Percentiles rank a stretch among this genome's conserved stretches.
Conservation (phyloP, 257 asterid species). For the Mentha longifolia region DNA sequence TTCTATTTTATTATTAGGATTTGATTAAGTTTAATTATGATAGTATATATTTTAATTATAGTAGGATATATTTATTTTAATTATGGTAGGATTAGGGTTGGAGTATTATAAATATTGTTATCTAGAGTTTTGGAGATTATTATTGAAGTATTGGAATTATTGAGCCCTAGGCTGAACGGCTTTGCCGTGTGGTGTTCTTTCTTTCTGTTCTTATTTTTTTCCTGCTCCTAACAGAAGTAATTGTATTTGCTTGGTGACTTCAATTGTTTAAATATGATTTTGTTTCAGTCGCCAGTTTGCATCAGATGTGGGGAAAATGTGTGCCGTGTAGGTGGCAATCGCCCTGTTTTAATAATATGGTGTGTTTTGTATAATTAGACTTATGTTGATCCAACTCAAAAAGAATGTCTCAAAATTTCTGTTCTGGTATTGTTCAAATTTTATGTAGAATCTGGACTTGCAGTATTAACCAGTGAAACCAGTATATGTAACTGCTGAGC, state of each 20-base stretch:
- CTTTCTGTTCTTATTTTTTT: too few relatives aligned
- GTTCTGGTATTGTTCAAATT: not conserved
- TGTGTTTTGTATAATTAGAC: not conserved
- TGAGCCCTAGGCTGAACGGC: too few relatives aligned
- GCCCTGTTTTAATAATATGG: not conserved
- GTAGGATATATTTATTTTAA: too few relatives aligned
- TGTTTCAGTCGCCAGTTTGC: conserved; percentile 4
- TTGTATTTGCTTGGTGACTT: not conserved
- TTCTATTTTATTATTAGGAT: too few relatives aligned
- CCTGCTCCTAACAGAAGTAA: not conserved
- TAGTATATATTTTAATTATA: too few relatives aligned
- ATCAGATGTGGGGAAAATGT: conserved; percentile 2
- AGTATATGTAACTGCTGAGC: not conserved
- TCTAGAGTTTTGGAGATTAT: too few relatives aligned
- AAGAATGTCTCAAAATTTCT: conserved; percentile 2
- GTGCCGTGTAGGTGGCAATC: not conserved
- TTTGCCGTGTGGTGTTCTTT: too few relatives aligned
- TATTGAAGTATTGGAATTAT: too few relatives aligned
- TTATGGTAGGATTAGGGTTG: too few relatives aligned
- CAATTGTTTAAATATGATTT: conserved; percentile 5
- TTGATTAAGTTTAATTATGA: too few relatives aligned
- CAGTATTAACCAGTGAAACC: not conserved
- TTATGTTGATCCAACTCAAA: not conserved
- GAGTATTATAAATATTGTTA: too few relatives aligned
- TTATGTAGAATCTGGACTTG: not conserved